These are phyloP conservation scores for Capsicum baccatum DNA, from an alignment of 257 asterid species.

Conservation along the genomic window DNA sequence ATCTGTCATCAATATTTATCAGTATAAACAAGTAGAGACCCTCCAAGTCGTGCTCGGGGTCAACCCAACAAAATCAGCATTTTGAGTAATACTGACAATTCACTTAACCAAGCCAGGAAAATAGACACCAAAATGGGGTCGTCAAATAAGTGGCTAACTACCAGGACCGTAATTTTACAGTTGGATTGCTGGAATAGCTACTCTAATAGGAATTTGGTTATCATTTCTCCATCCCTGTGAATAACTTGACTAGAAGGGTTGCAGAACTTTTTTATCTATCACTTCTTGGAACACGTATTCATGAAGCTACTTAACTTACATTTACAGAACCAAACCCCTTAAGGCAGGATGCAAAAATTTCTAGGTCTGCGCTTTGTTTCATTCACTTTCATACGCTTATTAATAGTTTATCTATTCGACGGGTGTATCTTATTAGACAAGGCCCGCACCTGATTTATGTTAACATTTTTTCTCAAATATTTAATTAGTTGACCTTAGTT, in stretches of 20 bases:
- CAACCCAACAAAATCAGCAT: background rate
- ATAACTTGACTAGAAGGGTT: background rate
- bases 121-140: background rate
- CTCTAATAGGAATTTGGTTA: background rate
- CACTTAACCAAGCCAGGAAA: background rate
- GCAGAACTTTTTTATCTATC: background rate
- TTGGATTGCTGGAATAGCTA: background rate
- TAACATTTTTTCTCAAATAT: background rate
- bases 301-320: background rate
- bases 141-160: background rate
- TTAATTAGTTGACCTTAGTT: background rate
- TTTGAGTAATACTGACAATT: background rate
- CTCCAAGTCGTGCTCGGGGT: background rate
- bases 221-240: background rate
- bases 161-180: background rate
- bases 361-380: background rate
- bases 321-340: background rate
- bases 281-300: background rate
- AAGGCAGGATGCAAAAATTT: background rate
- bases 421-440: background rate
- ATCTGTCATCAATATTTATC: background rate
- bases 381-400: background rate
- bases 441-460: background rate
- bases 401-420: background rate
- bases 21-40: constrained; percentile 1